Base-by-base conservation (phyloP, 257 asterid genomes). In the Solanum peruvianum region DNA sequence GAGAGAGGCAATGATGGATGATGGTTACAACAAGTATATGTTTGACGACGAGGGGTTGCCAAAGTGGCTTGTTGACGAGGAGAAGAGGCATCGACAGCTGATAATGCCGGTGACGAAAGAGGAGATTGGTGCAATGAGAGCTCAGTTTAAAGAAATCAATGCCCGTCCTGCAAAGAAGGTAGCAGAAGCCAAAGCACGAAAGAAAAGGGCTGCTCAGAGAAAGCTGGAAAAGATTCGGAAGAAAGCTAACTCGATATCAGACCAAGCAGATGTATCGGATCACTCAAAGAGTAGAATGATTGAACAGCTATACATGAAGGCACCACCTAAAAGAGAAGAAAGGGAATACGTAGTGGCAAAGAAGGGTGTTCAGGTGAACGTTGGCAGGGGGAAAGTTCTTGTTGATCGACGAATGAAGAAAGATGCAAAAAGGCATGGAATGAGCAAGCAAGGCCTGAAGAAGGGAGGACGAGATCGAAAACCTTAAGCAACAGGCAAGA, bases 101-200 rank as follows among this genome's bases (percentile, higher is more conserved):
- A 91, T 92, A 2, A 94, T 94, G 88, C 99, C 96, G 0, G 89
- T 97, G 75, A 94, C 97, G 0, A 95, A 93, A 85, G 99, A 97
- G 88, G 99, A 97, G 87, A 56, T 94, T 33, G 92, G 88, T 82
- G 98, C 97, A 58, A 94, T 95, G 96, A 91, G 84, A 87, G 96
- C 97, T 21, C 98, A 44, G n/a, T 95, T 97, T 58, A 94, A 90
- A 87, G 98, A 88, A 86, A 97, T 95, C 16, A 91, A 95, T 87
- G 96, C 99, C 70, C 94, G 99, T 66, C 98, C 98, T 8, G 96
- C 96, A 15, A 95, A 97, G 93, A 95, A 97, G 91, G 98, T 94
- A 20, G 99, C 97, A 0, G 88, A 97, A 87, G 99, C 98, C 47
- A 95, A 93, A 83, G 98, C 98, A 83, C 93, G 98, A 7, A 94